Base-by-base conservation (phyloP, 441 rosid species). In the Geranium incanum region DNA sequence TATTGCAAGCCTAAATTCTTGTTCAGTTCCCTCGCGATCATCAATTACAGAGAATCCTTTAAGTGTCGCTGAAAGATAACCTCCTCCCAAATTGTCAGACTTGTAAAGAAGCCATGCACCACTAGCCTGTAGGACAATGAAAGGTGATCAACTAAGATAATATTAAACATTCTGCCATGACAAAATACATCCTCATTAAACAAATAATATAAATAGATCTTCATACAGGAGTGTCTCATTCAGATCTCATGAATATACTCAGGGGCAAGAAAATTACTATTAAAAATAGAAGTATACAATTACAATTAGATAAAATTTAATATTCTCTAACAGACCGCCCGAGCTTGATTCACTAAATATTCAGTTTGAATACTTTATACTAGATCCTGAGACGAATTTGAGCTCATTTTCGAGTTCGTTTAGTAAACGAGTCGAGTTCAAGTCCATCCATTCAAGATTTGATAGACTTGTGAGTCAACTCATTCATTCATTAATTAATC, bases 41-140 rank as follows among this genome's bases (percentile, higher is more conserved):
- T 95, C 99, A 78, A 86, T 81, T 72, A 95, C 91, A 74, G 86
- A 81, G 74, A 95, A 89, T 71, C 89, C 92, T 83, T 83, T 87
- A 72, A 95, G 89, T 43, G 97, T 87, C 73, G 99, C 92, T 3
- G 96, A 91, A 67, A 95, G 89, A 75, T 86, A 80, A 71, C 97
- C 95, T 71, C 93, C 97, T 67, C 82, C 85, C 19, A 75, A 70
- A 60, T 84, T 82, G 78, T 86, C 86, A 64, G 95, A 89, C 78
- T 89, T 89, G 81, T 86, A 95, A 37, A 91, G 90, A 75, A 95
- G 90, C 99, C 98, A 95, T 70, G 87, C 84, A 39, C 89, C 91
- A 75, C 82, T 80, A 76, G 87, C 88, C 99, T 95, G 86, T 69
- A 77, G 12, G 68, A 73, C 66, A 11, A 48, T 15, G 86, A 68